These are phyloP conservation scores for Aureobasidium sp. DNA, from an alignment of 2,329 filamentous ascomycete species.

Conservation along the genomic window DNA sequence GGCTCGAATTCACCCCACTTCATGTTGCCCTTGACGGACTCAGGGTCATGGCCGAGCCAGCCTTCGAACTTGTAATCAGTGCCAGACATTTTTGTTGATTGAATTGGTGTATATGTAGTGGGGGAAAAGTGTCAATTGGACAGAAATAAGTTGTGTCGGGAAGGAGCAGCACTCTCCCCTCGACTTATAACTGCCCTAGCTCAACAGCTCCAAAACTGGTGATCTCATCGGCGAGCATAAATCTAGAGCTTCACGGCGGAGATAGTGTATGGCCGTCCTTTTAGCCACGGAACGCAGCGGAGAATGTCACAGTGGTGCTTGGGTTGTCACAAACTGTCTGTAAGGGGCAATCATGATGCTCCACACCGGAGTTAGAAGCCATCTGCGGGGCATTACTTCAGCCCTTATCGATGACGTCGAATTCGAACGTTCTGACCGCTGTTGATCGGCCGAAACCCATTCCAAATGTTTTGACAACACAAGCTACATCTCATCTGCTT, in stretches of 20 bases:
- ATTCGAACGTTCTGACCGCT: neutral
- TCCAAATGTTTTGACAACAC: neutral
- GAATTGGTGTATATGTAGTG: neutral
- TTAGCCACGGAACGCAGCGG: neutral
- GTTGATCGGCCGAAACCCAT: neutral
- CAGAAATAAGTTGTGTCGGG: neutral
- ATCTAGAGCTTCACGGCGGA: neutral
- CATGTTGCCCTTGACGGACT: conserved; percentile 45
- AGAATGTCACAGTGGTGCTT: neutral
- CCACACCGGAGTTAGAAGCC: neutral
- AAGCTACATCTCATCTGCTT: neutral
- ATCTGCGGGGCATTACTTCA: neutral
- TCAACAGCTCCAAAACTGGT: neutral
- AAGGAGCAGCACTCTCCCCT: neutral
- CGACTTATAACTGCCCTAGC: neutral
- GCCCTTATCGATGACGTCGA: neutral
- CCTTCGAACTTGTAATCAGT: conserved; percentile 47
- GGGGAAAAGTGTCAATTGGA: neutral
- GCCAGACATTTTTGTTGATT: conserved; percentile 11
- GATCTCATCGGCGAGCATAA: conserved; percentile 3
- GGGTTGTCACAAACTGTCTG: neutral
- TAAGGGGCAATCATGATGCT: neutral
- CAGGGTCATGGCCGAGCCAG: conserved; percentile 46
- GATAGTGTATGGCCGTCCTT: neutral
- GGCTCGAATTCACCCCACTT: conserved; percentile 41